Evolutionary conservation across 1,139 yeast genomes (phyloP), one percentile per base, ranked within the genome.

Genomic region (Pichia sp.): DNA sequence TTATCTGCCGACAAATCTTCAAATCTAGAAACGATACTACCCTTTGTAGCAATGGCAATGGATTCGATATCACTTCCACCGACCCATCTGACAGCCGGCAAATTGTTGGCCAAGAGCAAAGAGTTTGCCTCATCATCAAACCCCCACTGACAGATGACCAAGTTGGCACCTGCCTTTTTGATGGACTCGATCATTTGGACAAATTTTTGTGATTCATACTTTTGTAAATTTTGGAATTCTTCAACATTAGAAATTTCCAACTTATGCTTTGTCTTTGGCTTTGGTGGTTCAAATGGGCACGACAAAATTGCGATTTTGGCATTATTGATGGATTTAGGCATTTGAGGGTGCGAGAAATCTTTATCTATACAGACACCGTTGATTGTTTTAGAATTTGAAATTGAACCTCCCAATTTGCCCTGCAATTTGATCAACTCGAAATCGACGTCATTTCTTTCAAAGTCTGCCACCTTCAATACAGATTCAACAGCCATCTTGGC

Each of bases 91-190:
- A 95, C 95, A 37, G 99, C 98, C 49, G 96, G 96, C 59, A 93
- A 78, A 43, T 87, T 80, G 70, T 91, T 89, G 62, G 95, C 88
- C 62, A 91, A 75, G 58, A 93, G 77, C 66, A 93, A 74, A 70
- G 95, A 97, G 71, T 93, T 95, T 44, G 99, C 99, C 74, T 95
- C 99, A 70, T 95, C 99, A 68, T 95, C 99, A 66, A 95, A 95
- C 13, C 99, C 99, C 99, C 99, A 93, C 74, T 93, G 99, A 73
- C 99, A 93, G 41, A 95, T 95, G 53, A 93, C 99, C 49, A 91
- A 82, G 68, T 91, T 93, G 36, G 99, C 99, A 36, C 99, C 99
- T 0, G 96, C 78, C 22, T 78, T 80, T 71, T 95, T 91, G 52
- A 93, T 96, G 57, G 78, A 74, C 57, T 85, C 79, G 57, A 93